Base-by-base conservation (phyloP, 768 basidiomycete genomes). In the Pleurotus tuber-regium region DNA sequence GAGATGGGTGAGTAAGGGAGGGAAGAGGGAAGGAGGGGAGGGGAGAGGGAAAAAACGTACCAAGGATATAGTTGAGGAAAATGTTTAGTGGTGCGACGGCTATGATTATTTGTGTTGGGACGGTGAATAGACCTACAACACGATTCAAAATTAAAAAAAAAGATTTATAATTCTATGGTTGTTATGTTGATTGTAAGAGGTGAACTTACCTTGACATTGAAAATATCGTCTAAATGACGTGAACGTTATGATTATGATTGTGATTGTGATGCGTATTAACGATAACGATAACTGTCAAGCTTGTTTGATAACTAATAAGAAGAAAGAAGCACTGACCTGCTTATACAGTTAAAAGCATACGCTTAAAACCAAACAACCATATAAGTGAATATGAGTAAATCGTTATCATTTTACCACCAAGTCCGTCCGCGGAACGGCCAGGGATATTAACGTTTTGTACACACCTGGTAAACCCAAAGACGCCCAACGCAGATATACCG, bases 51-150 rank as follows among this genome's bases (percentile, higher is more conserved):
- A 10, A 25, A 35, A 18, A 56, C 71, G 16, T 60, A 87, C 87
- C 92, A 14, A 98, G 80, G 1, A 90, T 55, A 63, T 83, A 97
- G 62, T 93, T 95, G 7, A 96, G 73, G 4, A 88, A 52, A 3
- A 82, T 82, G 59, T 98, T 98, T 58, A 90, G 70, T 0, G 94
- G 96, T 0, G 94, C 91, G n/a, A 93, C 82, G 19, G 89, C 69
- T 50, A 89, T 65, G 38, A 89, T 85, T 51, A 95, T 87, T 53
- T 84, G 82, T 0, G 93, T 94, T 0, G 95, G 93, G 3, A 92
- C 79, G 14, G 79, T 70, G 67, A 97, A 93, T n/a, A 95, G 72
- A 23, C 44, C 44, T 47, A 23, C 38, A 19, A 19, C 1, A 31
- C 7, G 8, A 14, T 31, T 7, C 30, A 14, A 7, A 31, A 31